Base-by-base conservation (phyloP, 352 stramenopile species). In the Phytopythium helicoides region DNA sequence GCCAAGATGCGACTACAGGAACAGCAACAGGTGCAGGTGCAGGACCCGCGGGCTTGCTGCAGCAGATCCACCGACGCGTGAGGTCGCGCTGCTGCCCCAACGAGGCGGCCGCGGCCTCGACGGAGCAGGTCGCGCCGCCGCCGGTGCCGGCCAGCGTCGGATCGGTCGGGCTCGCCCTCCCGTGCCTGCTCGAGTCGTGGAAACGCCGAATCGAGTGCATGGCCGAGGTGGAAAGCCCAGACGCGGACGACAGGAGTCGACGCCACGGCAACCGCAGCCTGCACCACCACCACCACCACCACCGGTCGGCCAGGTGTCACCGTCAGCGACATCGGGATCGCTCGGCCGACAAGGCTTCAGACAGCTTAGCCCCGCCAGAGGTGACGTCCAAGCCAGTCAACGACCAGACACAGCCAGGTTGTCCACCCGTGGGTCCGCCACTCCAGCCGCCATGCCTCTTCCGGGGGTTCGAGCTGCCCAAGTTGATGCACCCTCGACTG, bases 121-220 rank as follows among this genome's bases (percentile, higher is more conserved):
- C 38, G 9, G 7, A 18, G n/a, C n/a, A n/a, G n/a, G n/a, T n/a
- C n/a, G n/a, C 40, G 40, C 28, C 28, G 19, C 21, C 19, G 19
- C 9, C 36, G 33, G 47, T 33, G 4, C 3, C 28, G n/a, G 31
- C 47, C 12, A 53, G 47, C 31, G 19, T 36, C 11, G 21, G 37
- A 12, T 19, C 33, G 2, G 33, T 41, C 18, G 47, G 19, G 3
- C 2, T 54, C 14, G 31, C 34, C 6, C 18, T 72, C 9, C 52
- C 64, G 48, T 68, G 64, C 25, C 48, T 73, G 8, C 21, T 73
- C 10, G 56, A 73, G 53, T 42, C 52, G 14, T 73, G 64, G 64
- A 18, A 54, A 4, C 64, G 59, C 18, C 64, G 64, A 39, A 73
- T 73, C 44, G 64, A 73, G 14, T 28, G 39, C 28, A 73, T 73